Base-by-base conservation (phyloP, 768 basidiomycete genomes). In the Termitomyces sp. region DNA sequence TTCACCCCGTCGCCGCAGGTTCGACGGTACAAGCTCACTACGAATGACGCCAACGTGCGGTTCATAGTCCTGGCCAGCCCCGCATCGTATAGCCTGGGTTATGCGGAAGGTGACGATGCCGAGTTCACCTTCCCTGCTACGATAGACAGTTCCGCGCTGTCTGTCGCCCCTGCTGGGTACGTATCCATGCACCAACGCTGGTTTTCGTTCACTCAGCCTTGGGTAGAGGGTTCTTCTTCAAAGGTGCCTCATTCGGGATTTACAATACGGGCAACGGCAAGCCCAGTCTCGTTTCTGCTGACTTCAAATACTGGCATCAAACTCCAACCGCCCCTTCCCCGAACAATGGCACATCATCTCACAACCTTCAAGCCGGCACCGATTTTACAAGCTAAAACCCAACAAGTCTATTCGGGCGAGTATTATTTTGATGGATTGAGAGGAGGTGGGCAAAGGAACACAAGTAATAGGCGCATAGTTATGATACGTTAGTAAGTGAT, bases 191-290 rank as follows among this genome's bases (percentile, higher is more conserved):
- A 36, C 13, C 7, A 24, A 32, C 2, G 32, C 14, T 20, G 20
- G 13, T 50, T 20, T n/a, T 36, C 31, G 7, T 32, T 13, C 7
- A 22, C 48, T 50, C n/a, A 7, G 26, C 18, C 34, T 5, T 42
- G 27, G 53, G 39, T n/a, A 76, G 75, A 12, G 71, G 68, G 9
- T 73, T 72, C 61, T 72, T 70, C 57, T 76, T 73, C 67, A 73
- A 73, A 58, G 75, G 74, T 2, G 63, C 71, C 16, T 61, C 72
- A 2, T 75, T 74, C 46, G 74, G 71, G 1, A 57, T 72, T 6
- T 76, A 76, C 59, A 74, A 71, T 57, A 74, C 74, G 0, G 74
- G 75, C 20, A 74, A 71, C 53, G 73, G 72, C 10, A 71, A 66
- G 55, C 73, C 74, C 0, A 73, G 66, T 46, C 62, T 74, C 20